Percentiles rank a stretch among this genome's conserved stretches.
Evolutionary conservation across 108 stramenopile genomes (phyloP).

Genomic region (Pinguiococcus pyrenoidosus): DNA sequence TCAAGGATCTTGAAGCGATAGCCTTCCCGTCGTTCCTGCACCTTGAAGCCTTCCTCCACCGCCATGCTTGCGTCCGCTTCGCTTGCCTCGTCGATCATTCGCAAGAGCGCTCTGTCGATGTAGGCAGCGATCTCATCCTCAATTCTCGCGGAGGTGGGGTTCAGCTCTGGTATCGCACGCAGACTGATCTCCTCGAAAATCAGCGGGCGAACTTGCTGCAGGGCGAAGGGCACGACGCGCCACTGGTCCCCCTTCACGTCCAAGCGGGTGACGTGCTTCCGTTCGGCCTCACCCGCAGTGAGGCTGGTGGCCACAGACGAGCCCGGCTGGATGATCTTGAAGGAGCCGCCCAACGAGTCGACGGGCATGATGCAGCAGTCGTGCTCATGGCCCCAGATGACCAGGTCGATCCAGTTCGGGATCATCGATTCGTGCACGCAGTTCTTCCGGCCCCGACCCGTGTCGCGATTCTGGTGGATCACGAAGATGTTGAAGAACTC

Average conservation of each 20-base stretch:
- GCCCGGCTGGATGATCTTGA: slow-evolving; percentile 84
- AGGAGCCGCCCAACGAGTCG: slow-evolving; percentile 76
- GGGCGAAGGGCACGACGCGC: not conserved
- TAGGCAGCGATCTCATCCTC: slow-evolving; percentile 50
- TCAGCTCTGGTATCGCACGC: slow-evolving; percentile 35
- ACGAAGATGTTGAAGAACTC: slow-evolving; percentile 79
- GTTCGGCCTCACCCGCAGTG: slow-evolving; percentile 56
- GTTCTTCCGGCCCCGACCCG: slow-evolving; percentile 80
- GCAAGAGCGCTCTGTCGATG: slow-evolving; percentile 47
- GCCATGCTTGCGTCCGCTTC: not conserved
- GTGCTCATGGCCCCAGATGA: slow-evolving; percentile 74
- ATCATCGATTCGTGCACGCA: slow-evolving; percentile 93
- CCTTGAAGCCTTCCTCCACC: not conserved
- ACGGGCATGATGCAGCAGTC: slow-evolving; percentile 64
- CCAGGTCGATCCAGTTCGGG: slow-evolving; percentile 94
- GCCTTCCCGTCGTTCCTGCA: slow-evolving; percentile 6
- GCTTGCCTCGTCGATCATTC: slow-evolving; percentile 43
- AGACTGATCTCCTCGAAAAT: slow-evolving; percentile 51
- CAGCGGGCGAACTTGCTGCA: slow-evolving; percentile 36
- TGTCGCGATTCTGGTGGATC: slow-evolving; percentile 92
- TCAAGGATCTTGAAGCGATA: slow-evolving; percentile 50
- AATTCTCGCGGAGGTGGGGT: slow-evolving; percentile 55
- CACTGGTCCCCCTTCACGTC: slow-evolving; percentile 48
- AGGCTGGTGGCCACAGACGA: slow-evolving; percentile 80
- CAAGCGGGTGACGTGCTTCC: slow-evolving; percentile 61